Evolutionary conservation across 129 eudicot species (phyloP), one percentile per base, ranked within the genome.

Genomic region (Saussurea involucrata): DNA sequence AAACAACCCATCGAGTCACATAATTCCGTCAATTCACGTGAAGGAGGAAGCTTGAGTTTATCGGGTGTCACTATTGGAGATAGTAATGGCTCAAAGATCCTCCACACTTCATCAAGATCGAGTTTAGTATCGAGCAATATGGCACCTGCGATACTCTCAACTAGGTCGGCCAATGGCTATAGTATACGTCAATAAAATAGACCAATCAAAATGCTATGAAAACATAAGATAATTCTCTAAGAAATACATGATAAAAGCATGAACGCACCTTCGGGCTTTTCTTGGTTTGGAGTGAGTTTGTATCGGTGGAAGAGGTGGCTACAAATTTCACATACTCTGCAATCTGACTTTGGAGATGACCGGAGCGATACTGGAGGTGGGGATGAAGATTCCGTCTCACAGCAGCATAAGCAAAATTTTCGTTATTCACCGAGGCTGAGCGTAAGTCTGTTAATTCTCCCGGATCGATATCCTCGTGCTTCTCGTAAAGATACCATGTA

Each of bases 31-130:
- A 95, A 66, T 73, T 95, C 99, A 11, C 99, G 92, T 2, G 78
- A 72, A 6, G 99, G 97, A 46, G 99, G 91, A 18, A 95, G 89
- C 83, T 92, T 96, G 18, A 95, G 95, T 24, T 89, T 92, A 37
- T 95, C 95, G 0, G 97, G 99, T 34, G 99, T 95, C 25, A 88
- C 99, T 53, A 95, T 92, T 9, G 99, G 99, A 63, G 97, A 86
- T 71, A 95, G 78, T 7, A 95, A 36, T 0, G 95, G 97, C 73
- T 88, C 73, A 22, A 95, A 83, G 29, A 92, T 77, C 79, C 85
- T 85, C 97, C 99, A 95, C 9, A 95, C 96, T 84, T 88, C 81
- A n/a, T 88, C 90, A 24, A 95, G 72, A 69, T 92, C 46, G 8
- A 92, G 88, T 64, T 90, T 88, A 3, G 96, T 81, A 61, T 95